Conservation (phyloP, 805 yeast species). For the Metschnikowia lachancei region DNA sequence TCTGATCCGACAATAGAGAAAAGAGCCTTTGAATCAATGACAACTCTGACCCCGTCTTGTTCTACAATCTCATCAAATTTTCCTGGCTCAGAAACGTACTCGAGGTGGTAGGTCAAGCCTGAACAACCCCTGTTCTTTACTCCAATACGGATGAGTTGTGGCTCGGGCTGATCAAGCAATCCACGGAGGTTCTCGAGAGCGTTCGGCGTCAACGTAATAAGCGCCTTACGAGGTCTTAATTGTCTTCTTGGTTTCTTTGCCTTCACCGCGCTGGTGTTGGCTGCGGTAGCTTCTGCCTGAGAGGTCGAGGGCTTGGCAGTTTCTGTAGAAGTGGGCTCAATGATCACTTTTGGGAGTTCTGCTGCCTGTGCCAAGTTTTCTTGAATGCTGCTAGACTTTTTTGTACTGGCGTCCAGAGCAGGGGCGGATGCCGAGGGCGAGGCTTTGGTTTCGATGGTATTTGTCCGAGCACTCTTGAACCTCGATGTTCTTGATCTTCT, state of each 20-base stretch:
- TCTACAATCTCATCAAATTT: slow-evolving; percentile 91
- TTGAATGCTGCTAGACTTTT: slow-evolving; percentile 5
- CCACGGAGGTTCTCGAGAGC: slow-evolving; percentile 72
- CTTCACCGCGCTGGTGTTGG: slow-evolving; percentile 1
- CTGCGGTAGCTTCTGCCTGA: slow-evolving; percentile 6
- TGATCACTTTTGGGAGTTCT: slow-evolving; percentile 7
- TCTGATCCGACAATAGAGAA: slow-evolving; percentile 95
- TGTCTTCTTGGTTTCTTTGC: slow-evolving; percentile 49
- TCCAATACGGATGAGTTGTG: slow-evolving; percentile 86
- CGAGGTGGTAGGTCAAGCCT: slow-evolving; percentile 86
- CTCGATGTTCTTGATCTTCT: slow-evolving; percentile 37
- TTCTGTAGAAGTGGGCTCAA: not conserved
- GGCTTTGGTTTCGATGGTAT: not conserved
- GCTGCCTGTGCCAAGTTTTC: slow-evolving; percentile 3
- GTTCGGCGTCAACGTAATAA: slow-evolving; percentile 71
- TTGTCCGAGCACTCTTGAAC: slow-evolving; percentile 13
- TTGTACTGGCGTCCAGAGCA: not conserved
- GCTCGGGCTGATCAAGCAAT: slow-evolving; percentile 75
- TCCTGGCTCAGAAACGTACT: slow-evolving; percentile 87
- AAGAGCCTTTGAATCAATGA: slow-evolving; percentile 93
- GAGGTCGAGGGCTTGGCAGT: not conserved
- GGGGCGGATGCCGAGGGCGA: not conserved
- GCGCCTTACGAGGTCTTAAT: slow-evolving; percentile 84
- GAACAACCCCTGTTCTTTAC: slow-evolving; percentile 98
- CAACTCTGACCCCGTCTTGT: slow-evolving; percentile 90